These are phyloP conservation scores for Cytospora piceicola DNA, from an alignment of 2,329 filamentous ascomycete species.

Conservation along the genomic window DNA sequence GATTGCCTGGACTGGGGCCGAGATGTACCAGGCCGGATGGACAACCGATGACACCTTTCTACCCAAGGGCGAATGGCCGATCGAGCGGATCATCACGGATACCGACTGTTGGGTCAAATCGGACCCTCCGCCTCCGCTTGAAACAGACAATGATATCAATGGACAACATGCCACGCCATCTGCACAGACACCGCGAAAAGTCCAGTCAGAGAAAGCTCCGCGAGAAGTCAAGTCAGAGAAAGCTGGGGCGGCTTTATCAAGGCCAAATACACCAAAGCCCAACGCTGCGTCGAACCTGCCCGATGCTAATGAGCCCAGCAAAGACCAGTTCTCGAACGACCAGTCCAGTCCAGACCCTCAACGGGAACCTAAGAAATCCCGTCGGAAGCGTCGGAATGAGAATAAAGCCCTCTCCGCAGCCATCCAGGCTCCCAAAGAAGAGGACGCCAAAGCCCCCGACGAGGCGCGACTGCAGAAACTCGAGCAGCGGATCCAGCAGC, in stretches of 20 bases:
- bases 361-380: no score
- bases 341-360: no score
- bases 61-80: conserved; percentile 71
- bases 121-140: neutral
- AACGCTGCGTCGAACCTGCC: neutral
- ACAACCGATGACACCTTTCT: conserved; percentile 62
- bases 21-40: conserved; percentile 87
- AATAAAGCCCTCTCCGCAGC: neutral
- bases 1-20: conserved; percentile 91
- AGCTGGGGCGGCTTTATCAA: neutral
- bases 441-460: neutral
- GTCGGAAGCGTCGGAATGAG: no score
- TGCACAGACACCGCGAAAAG: neutral
- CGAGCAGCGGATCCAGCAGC: neutral
- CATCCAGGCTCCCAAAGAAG: no score
- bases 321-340: neutral
- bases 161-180: neutral
- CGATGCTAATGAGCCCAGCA: neutral
- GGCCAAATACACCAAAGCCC: neutral
- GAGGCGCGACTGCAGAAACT: neutral
- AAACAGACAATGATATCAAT: neutral
- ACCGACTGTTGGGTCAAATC: conserved; percentile 50
- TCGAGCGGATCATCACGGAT: conserved; percentile 68
- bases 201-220: no score
- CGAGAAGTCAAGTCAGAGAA: no score